phyloP scores from a whole-genome alignment of 768 basidiomycete species.

The Erythrobasidium yunnanense region DNA sequence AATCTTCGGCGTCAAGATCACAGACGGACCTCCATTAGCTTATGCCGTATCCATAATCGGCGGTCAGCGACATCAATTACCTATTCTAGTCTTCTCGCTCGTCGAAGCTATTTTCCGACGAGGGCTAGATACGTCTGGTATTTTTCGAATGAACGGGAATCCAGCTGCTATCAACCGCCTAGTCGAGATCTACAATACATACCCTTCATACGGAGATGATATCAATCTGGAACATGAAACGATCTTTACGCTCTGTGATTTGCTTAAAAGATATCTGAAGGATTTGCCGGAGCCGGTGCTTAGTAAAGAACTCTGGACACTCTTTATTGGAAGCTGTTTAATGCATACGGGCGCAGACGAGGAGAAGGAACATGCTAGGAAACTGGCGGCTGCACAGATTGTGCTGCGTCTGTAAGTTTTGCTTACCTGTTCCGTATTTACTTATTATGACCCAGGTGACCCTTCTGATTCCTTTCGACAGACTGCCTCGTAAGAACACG shows the following conservation, averaged over 20 bases:
- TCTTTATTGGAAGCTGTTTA: conserved; percentile 47
- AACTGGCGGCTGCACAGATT: conserved; percentile 46
- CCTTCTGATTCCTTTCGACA: not conserved
- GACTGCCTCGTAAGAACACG: conserved; percentile 44
- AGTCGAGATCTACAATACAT: conserved; percentile 43
- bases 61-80: conserved; percentile 34
- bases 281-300: conserved; percentile 48
- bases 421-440: not conserved
- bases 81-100: conserved; percentile 31
- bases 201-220: conserved; percentile 24
- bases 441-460: not conserved
- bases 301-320: conserved; percentile 44
- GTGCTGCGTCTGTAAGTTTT: conserved; percentile 45
- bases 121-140: conserved; percentile 45
- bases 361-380: conserved; percentile 40
- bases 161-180: conserved; percentile 45
- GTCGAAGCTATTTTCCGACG: conserved; percentile 49
- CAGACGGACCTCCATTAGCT: conserved; percentile 13
- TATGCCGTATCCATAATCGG: conserved; percentile 18
- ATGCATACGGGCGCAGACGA: conserved; percentile 30
- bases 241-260: conserved; percentile 13
- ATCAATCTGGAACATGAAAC: not conserved
- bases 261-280: conserved; percentile 47
- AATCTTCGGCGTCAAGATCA: not conserved
- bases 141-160: conserved; percentile 47